Percentiles rank a stretch among this genome's conserved stretches.
Conservation (phyloP, 805 yeast genomes). For the Candida chauliodis region DNA sequence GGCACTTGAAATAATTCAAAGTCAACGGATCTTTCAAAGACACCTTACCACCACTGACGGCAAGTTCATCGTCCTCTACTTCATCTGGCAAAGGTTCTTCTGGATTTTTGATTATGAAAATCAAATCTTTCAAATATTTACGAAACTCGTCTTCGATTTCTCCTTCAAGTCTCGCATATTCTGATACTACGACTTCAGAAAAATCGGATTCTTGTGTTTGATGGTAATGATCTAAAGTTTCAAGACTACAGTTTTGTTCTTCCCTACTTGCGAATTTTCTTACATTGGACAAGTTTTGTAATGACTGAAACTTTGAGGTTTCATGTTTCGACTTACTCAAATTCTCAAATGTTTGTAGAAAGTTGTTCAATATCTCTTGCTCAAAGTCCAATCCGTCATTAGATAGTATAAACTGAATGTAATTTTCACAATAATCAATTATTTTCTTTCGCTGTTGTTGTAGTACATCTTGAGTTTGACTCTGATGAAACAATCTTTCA, state of each 20-base stretch:
- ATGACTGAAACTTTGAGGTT: constrained; percentile 9
- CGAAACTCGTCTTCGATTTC: constrained; percentile 2
- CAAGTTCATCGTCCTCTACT: constrained; percentile 56
- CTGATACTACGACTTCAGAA: constrained; percentile 14
- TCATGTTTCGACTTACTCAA: constrained; percentile 14
- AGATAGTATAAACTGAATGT: constrained; percentile 12
- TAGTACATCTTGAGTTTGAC: constrained; percentile 10
- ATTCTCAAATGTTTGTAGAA: constrained; percentile 14
- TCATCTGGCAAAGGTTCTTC: constrained; percentile 57
- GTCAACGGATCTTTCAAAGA: constrained; percentile 69
- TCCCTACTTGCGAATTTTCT: constrained; percentile 10
- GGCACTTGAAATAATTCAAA: constrained; percentile 45
- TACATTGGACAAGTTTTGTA: not conserved
- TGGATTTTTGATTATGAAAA: constrained; percentile 55
- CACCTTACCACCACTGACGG: constrained; percentile 68
- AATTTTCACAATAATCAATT: constrained; percentile 12
- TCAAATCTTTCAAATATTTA: constrained; percentile 4
- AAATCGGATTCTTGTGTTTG: constrained; percentile 12
- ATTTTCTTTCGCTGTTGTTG: constrained; percentile 10
- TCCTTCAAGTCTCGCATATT: constrained; percentile 7
- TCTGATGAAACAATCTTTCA: constrained; percentile 9
- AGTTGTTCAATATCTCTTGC: constrained; percentile 7
- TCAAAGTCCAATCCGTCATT: constrained; percentile 9
- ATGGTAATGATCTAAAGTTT: constrained; percentile 18
- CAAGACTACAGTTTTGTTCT: constrained; percentile 20